Base-by-base conservation (phyloP, 2,329 filamentous ascomycete genomes). In the Amauroascus verrucosus region DNA sequence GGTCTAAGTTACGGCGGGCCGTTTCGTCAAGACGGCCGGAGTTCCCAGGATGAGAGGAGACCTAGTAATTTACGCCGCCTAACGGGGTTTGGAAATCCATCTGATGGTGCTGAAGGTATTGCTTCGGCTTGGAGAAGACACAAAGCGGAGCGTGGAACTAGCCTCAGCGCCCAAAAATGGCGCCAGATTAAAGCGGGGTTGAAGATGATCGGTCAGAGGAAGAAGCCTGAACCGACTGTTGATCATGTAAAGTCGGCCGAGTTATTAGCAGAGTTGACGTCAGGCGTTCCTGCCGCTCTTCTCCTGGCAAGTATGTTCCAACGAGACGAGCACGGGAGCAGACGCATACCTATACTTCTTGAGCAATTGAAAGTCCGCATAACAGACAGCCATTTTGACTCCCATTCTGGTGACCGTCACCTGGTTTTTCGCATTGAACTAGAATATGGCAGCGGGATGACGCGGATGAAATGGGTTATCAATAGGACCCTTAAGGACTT, bases 271-370 rank as follows among this genome's bases (percentile, higher is more conserved):
- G 93, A 98, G 69, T 75, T 98, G 35, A 81, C 93, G 47, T 94
- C 93, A 41, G 93, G 89, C 51, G 88, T 90, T 1, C 93, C 93
- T 2, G 93, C 93, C 22, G 93, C 91, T 18, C 75, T 98, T 55
- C 95, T 98, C 70, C 75, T 98, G 50, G 93, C 93, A 6, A 96
- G 90, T 65, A 96, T 97, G 87, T 93, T 97, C 62, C 93, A 97
- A 71, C 81, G 93, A 54, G 93, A 98, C 62, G 93, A 98, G 69
- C 88, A 96, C 62, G 89, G 91, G 47, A 93, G 95, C 70, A 93
- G 88, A 71, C 83, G 90, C 55, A 95, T 98, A 54, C 93, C 93
- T 0, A 89, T 98, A 51, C 79, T 98, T 2, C 78, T 98, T 6
- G 93, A 98, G 68, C 93, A 98, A 72, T 77, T 98, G 55, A 95